Percentiles rank a stretch among this genome's conserved stretches.
Conservation (phyloP, 1,284 basidiomycete genomes). For the Moesziomyces sp. region DNA sequence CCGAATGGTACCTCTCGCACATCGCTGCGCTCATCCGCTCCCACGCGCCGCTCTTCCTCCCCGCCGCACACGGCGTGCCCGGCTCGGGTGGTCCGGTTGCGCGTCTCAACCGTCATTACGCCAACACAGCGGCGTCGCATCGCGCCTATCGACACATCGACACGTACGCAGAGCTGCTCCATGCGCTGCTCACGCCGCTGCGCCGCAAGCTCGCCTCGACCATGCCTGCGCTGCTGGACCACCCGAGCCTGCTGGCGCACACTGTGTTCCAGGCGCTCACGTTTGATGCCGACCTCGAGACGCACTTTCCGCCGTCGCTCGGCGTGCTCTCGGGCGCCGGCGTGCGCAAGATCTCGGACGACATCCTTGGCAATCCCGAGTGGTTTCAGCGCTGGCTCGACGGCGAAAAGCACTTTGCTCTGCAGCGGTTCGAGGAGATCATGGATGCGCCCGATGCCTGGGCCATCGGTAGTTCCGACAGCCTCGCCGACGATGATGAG, state of each 20-base stretch:
- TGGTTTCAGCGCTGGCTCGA: constrained; percentile 91
- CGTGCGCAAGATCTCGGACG: constrained; percentile 70
- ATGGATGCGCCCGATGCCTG: constrained; percentile 85
- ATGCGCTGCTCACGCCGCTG: constrained; percentile 53
- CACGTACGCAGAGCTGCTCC: constrained; percentile 58
- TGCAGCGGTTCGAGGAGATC: constrained; percentile 83
- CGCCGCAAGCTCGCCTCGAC: constrained; percentile 57
- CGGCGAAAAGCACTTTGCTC: constrained; percentile 74
- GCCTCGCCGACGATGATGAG: constrained; percentile 71
- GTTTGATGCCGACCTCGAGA: constrained; percentile 83
- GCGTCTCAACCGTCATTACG: constrained; percentile 64
- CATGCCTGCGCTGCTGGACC: constrained; percentile 78
- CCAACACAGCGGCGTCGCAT: constrained; percentile 79
- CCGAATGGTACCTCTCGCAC: constrained; percentile 96
- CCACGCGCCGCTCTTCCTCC: constrained; percentile 77
- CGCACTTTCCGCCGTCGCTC: constrained; percentile 38
- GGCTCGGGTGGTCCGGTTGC: constrained; percentile 17
- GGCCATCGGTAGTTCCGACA: constrained; percentile 78
- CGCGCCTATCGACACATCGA: constrained; percentile 68
- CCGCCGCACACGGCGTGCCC: constrained; percentile 30
- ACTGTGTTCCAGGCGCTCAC: constrained; percentile 90
- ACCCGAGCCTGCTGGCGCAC: constrained; percentile 88
- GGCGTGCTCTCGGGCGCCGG: constrained; percentile 44
- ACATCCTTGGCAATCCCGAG: constrained; percentile 81
- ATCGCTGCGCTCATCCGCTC: constrained; percentile 75